phyloP scores from a whole-genome alignment of 106 monocot genomes.

The Hemerocallis citrina region DNA sequence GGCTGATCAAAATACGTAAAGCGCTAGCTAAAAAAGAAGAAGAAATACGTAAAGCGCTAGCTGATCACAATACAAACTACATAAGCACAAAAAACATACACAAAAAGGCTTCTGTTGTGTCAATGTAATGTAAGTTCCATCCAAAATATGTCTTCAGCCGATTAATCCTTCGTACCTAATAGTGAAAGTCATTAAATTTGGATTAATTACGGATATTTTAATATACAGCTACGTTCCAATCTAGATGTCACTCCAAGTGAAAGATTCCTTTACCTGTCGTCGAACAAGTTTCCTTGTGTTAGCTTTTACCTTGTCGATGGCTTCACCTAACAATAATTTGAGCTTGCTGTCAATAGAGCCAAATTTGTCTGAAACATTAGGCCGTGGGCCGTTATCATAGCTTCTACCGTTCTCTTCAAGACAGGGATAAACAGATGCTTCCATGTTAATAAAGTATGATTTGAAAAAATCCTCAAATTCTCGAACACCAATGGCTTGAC shows the following conservation, averaged over 20 bases:
- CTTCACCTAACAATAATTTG: conserved; percentile 39
- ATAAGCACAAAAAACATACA: conserved; percentile 25
- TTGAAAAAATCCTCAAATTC: conserved; percentile 81
- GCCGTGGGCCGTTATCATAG: neutral
- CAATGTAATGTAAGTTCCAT: conserved; percentile 67
- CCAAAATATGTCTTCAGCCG: conserved; percentile 63
- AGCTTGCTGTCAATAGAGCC: conserved; percentile 23
- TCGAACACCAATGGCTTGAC: conserved; percentile 88
- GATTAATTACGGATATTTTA: neutral
- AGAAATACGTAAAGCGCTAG: neutral
- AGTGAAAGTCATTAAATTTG: neutral
- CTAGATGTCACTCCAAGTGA: neutral
- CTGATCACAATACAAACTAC: neutral
- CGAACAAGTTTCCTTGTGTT: conserved; percentile 70
- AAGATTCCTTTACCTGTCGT: conserved; percentile 17
- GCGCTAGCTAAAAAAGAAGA: no score
- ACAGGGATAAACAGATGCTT: conserved; percentile 3
- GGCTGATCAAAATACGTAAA: neutral
- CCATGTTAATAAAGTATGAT: conserved; percentile 7
- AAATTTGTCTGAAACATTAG: conserved; percentile 5
- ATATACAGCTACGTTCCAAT: neutral
- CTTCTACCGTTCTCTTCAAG: conserved; percentile 8
- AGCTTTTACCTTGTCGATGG: conserved; percentile 59
- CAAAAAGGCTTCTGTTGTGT: conserved; percentile 71
- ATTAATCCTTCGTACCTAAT: conserved; percentile 64